Evolutionary conservation across 129 eudicot species (phyloP).

Genomic region (Erigeron canadensis): DNA sequence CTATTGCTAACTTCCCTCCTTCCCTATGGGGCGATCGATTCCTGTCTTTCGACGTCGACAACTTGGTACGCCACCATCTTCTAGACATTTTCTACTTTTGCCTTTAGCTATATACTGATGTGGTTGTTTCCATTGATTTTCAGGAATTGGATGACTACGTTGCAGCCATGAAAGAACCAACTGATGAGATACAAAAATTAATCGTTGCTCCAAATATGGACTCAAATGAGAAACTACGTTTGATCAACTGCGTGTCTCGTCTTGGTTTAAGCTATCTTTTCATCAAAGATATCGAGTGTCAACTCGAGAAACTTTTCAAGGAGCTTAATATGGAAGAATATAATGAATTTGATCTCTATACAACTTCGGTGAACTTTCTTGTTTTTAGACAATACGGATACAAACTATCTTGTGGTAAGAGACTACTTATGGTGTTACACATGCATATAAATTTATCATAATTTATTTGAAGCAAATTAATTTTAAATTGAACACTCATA

Average conservation of each 20-base stretch:
- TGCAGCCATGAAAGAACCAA: constrained; percentile 4
- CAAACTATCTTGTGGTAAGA: constrained; percentile 4
- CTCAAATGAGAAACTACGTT: background rate
- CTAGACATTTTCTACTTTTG: too few species aligned
- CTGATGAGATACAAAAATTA: background rate
- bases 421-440: background rate
- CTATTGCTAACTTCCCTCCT: constrained; percentile 1
- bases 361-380: constrained; percentile 1
- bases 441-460: too few species aligned
- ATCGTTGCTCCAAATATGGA: background rate
- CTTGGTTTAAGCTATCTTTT: constrained; percentile 4
- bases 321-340: constrained; percentile 6
- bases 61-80: background rate
- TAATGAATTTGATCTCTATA: background rate
- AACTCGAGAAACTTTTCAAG: background rate
- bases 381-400: background rate
- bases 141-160: background rate
- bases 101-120: background rate
- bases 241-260: background rate
- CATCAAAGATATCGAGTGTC: background rate
- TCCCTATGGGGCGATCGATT: background rate
- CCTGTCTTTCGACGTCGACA: background rate
- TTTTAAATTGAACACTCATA: background rate
- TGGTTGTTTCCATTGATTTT: background rate
- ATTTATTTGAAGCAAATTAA: too few species aligned